phyloP scores from a whole-genome alignment of 164 flowering plant species.

The Buxus sempervirens region DNA sequence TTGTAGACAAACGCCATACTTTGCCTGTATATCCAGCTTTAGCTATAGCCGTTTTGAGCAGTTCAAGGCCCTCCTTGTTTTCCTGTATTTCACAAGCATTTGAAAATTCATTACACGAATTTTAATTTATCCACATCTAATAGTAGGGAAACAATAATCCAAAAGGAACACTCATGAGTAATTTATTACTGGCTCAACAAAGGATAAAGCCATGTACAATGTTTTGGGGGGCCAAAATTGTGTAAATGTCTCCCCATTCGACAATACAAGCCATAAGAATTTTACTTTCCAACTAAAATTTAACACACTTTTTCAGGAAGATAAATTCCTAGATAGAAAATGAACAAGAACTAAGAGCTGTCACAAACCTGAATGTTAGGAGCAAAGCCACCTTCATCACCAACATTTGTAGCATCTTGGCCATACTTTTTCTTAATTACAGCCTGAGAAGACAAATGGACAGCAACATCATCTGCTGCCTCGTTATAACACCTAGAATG shows the following conservation, averaged over 20 bases:
- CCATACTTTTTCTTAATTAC: conserved; percentile 50
- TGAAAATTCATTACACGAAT: background rate
- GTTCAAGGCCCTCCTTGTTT: conserved; percentile 49
- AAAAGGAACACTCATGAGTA: too few species aligned
- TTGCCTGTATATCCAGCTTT: conserved; percentile 50
- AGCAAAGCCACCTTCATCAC: conserved; percentile 54
- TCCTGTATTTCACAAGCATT: conserved; percentile 25
- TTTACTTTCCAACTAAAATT: background rate
- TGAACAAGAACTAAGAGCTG: background rate
- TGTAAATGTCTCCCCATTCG: background rate
- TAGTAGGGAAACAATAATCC: too few species aligned
- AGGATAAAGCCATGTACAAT: background rate
- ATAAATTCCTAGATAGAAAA: too few species aligned
- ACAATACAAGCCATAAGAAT: background rate
- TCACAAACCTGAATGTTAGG: conserved; percentile 41
- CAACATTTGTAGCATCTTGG: conserved; percentile 47
- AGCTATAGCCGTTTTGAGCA: conserved; percentile 42
- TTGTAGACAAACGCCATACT: conserved; percentile 15
- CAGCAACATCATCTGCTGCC: background rate
- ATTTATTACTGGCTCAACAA: too few species aligned
- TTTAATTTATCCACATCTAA: too few species aligned
- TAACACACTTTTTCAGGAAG: background rate
- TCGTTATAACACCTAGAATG: background rate
- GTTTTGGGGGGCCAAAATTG: background rate
- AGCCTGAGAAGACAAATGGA: conserved; percentile 22